Base-by-base conservation (phyloP, 768 basidiomycete species). In the Mycena metata region DNA sequence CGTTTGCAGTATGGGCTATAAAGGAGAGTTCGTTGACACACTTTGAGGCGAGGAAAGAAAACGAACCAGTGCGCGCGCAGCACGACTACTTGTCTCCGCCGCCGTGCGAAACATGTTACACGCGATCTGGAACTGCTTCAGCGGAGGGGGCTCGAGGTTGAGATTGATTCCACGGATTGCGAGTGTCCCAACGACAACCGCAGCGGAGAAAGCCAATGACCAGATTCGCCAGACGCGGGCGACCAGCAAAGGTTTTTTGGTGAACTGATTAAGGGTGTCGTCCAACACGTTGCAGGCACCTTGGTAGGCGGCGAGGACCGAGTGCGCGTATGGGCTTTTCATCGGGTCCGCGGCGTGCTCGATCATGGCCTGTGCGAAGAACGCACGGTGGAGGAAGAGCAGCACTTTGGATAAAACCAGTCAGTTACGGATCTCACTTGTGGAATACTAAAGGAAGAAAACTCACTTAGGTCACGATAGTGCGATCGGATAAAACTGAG, bases 161-260 rank as follows among this genome's bases (percentile, higher is more conserved):
- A 87, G 75, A 56, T 83, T 78, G 2, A 79, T 74, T 8, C 80
- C 83, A 54, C 82, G 80, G 45, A 85, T 84, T 5, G 89, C 88
- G 23, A 89, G 81, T 1, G 86, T 86, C 6, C 87, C 88, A 5
- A 90, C 78, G 35, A 88, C 80, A 16, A 89, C 88, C 43, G 87
- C 83, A 17, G 90, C 84, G 15, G 84, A 81, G 73, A 90, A 90
- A 1, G 85, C 80, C 52, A 84, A 78, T 2, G 88, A 82, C 90
- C 90, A 91, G 62, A 88, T 84, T 59, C 82, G 80, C 87, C 88
- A 90, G 30, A 91, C 77, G 19, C 89, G 83, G 43, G 83, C 76
- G 55, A 83, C 80, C 13, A 90, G 77, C 10, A 76, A 62, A 0
- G 87, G 88, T 24, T 84, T 81, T 64, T 82, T 79, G 13, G 69